Conservation (phyloP, 169 alveolate species). For the Plasmodium yoelii region DNA sequence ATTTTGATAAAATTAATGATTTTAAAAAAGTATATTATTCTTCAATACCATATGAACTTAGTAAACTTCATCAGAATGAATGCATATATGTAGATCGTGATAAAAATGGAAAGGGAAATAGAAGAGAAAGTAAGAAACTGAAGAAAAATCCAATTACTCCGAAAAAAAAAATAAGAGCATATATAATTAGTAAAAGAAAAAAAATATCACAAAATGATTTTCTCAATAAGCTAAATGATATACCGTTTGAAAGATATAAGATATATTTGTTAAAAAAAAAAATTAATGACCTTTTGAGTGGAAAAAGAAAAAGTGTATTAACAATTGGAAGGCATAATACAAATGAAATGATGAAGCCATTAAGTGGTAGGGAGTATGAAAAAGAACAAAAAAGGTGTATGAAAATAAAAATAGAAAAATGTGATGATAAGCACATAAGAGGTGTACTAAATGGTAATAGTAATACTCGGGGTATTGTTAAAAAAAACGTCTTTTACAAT, state of each 20-base stretch:
- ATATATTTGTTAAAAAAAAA: conserved; percentile 30
- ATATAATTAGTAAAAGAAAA: conserved; percentile 27
- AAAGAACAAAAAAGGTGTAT: conserved; percentile 5
- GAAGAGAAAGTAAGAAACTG: background rate
- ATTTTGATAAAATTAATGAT: conserved; percentile 57
- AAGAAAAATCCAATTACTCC: too few species aligned
- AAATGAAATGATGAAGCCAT: background rate
- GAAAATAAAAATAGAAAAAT: conserved; percentile 14
- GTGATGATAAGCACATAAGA: conserved; percentile 7
- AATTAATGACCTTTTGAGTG: background rate
- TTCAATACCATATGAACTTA: conserved; percentile 33
- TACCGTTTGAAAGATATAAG: conserved; percentile 20
- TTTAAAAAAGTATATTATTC: conserved; percentile 27
- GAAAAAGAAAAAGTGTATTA: conserved; percentile 1
- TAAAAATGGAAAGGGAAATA: background rate
- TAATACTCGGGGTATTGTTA: background rate
- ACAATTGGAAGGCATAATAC: background rate
- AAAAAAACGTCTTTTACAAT: conserved; percentile 16
- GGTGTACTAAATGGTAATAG: background rate
- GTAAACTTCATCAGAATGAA: background rate
- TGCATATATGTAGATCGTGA: background rate
- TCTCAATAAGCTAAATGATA: conserved; percentile 1
- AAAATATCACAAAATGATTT: conserved; percentile 1
- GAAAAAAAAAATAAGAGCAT: background rate
- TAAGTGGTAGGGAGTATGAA: background rate